Percentiles rank a stretch among this genome's conserved stretches.
phyloP scores from a whole-genome alignment of 331 rosid genomes.

The Pyrus hybrid region DNA sequence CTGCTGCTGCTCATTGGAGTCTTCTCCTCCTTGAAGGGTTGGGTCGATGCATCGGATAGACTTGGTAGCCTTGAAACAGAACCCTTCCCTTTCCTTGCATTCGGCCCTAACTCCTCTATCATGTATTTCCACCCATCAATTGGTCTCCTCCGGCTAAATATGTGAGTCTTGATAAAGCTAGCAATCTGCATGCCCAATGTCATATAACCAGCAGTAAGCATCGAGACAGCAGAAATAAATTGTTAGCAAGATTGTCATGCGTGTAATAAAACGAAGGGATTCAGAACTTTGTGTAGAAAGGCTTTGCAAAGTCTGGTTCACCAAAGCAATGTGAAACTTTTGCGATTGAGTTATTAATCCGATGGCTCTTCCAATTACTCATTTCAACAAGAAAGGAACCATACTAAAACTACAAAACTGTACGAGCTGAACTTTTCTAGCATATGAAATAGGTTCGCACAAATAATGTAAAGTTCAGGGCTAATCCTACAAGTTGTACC shows the following conservation, averaged over 20 bases:
- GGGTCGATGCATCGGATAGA: slow-evolving; percentile 80
- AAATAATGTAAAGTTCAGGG: not conserved
- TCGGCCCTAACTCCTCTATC: slow-evolving; percentile 96
- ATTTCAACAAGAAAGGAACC: not conserved
- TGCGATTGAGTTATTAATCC: not conserved
- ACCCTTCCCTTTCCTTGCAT: slow-evolving; percentile 87
- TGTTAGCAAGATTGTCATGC: not conserved
- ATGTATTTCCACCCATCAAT: slow-evolving; percentile 96
- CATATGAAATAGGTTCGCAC: not conserved
- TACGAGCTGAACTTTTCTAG: not conserved
- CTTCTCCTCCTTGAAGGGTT: slow-evolving; percentile 80
- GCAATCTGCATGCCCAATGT: slow-evolving; percentile 60
- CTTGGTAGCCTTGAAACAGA: slow-evolving; percentile 79
- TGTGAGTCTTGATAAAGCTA: slow-evolving; percentile 91
- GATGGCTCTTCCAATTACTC: not conserved
- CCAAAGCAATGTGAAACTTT: not conserved
- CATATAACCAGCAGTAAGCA: not conserved
- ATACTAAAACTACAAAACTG: not conserved
- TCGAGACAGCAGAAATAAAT: not conserved
- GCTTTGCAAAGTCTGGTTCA: not conserved
- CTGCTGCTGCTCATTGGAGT: slow-evolving; percentile 24
- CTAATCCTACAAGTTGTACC: not conserved
- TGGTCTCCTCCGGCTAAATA: slow-evolving; percentile 92
- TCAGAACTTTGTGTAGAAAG: not conserved
- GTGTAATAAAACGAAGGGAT: not conserved